Evolutionary conservation across 1,139 yeast genomes (phyloP).

Genomic region (Saccharomyces hybrid): DNA sequence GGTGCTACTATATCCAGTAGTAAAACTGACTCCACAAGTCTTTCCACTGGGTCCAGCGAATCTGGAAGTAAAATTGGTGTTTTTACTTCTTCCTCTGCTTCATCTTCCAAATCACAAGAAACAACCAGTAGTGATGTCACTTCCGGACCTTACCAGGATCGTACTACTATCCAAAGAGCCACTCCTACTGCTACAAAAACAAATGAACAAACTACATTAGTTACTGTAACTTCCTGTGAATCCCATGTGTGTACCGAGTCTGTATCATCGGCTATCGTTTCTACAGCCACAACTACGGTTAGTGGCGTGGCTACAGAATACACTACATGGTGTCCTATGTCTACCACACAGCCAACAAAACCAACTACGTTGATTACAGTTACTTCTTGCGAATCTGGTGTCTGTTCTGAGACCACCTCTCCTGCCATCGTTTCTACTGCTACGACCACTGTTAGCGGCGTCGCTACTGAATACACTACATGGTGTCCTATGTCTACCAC

Average conservation of each 20-base stretch:
- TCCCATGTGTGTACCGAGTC: conserved; percentile 29
- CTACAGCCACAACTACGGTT: conserved; percentile 32
- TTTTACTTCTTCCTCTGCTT: neutral
- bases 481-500: conserved; percentile 25
- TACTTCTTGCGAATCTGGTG: conserved; percentile 37
- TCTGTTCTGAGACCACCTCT: conserved; percentile 19
- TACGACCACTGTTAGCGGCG: conserved; percentile 16
- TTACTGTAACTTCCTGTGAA: conserved; percentile 46
- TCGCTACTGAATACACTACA: conserved; percentile 26
- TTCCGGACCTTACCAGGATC: neutral
- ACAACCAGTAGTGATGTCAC: neutral
- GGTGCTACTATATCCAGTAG: neutral
- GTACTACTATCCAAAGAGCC: neutral
- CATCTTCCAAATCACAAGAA: neutral
- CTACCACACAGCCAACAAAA: neutral
- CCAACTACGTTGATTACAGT: conserved; percentile 38
- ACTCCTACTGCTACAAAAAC: conserved; percentile 32
- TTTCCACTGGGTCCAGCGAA: neutral
- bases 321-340: conserved; percentile 34
- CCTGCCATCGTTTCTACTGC: conserved; percentile 10
- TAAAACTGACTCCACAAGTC: neutral
- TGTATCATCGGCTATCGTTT: conserved; percentile 31
- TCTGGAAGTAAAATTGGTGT: neutral
- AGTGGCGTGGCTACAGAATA: conserved; percentile 29
- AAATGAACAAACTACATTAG: conserved; percentile 34